These are phyloP conservation scores for Peniophora sp. DNA, from an alignment of 1,284 basidiomycete species.

Conservation along the genomic window DNA sequence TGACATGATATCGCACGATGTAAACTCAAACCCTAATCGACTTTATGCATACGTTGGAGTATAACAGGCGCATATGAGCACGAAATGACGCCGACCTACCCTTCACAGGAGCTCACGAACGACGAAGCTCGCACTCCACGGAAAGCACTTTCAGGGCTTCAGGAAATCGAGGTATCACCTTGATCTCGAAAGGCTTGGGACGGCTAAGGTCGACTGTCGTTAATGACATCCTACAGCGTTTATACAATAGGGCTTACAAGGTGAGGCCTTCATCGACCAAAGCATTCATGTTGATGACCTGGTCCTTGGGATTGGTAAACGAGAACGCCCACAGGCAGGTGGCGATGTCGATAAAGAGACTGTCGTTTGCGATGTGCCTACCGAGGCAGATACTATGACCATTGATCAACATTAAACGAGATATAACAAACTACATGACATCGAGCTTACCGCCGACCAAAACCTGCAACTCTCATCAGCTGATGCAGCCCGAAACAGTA, in stretches of 20 bases:
- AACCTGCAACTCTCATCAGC: not conserved
- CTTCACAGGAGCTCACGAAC: too few relatives aligned
- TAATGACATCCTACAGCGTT: not conserved
- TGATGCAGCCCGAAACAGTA: too few relatives aligned
- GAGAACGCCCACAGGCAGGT: constrained; percentile 1
- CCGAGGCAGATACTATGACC: constrained; percentile 3
- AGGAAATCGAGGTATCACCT: not conserved
- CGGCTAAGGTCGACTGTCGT: not conserved
- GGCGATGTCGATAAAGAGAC: constrained; percentile 5
- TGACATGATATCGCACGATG: too few relatives aligned
- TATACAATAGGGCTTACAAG: not conserved
- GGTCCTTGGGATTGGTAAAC: not conserved
- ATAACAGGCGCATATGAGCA: too few relatives aligned
- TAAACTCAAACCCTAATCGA: too few relatives aligned
- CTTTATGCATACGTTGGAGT: too few relatives aligned
- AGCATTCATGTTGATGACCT: not conserved
- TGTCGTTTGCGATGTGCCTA: constrained; percentile 2
- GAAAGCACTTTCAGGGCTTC: not conserved
- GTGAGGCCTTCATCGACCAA: constrained; percentile 1
- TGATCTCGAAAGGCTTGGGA: not conserved
- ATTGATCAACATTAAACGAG: not conserved
- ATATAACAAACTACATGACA: not conserved
- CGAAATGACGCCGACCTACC: too few relatives aligned
- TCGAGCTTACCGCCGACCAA: not conserved
- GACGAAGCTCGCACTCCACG: not conserved